Conservation (phyloP, 139 green algal species). For the Chlorella ohadii region DNA sequence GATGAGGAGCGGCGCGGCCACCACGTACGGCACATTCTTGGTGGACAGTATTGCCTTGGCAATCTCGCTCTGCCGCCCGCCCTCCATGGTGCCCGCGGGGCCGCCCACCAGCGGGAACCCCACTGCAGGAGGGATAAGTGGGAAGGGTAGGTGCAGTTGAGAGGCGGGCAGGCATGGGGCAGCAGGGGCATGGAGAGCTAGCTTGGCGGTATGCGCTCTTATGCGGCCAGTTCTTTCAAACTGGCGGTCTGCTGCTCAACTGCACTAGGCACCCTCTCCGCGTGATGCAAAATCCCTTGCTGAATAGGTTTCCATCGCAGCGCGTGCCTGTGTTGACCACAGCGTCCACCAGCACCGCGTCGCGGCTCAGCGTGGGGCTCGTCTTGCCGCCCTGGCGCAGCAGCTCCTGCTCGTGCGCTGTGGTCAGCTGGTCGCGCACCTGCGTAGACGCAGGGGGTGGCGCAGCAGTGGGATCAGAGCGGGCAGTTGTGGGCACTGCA, state of each 20-base stretch:
- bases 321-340: constrained; percentile 79
- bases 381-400: constrained; percentile 22
- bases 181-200: too few species aligned
- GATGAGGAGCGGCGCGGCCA: constrained; percentile 95
- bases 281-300: too few species aligned
- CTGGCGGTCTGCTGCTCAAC: too few species aligned
- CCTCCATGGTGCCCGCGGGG: constrained; percentile 93
- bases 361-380: constrained; percentile 50
- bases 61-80: constrained; percentile 86
- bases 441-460: constrained; percentile 14
- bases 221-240: too few species aligned
- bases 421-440: constrained; percentile 87
- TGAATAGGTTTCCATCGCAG: too few species aligned
- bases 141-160: too few species aligned
- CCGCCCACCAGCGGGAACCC: constrained; percentile 97
- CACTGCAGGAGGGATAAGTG: constrained; percentile 53
- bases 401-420: constrained; percentile 66
- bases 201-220: too few species aligned
- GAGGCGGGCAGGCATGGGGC: not conserved
- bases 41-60: constrained; percentile 87
- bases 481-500: too few species aligned
- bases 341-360: constrained; percentile 84
- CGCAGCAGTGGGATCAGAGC: not conserved
- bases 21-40: constrained; percentile 97
- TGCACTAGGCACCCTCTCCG: too few species aligned